Base-by-base conservation (phyloP, 768 basidiomycete species). In the Chiua virens region DNA sequence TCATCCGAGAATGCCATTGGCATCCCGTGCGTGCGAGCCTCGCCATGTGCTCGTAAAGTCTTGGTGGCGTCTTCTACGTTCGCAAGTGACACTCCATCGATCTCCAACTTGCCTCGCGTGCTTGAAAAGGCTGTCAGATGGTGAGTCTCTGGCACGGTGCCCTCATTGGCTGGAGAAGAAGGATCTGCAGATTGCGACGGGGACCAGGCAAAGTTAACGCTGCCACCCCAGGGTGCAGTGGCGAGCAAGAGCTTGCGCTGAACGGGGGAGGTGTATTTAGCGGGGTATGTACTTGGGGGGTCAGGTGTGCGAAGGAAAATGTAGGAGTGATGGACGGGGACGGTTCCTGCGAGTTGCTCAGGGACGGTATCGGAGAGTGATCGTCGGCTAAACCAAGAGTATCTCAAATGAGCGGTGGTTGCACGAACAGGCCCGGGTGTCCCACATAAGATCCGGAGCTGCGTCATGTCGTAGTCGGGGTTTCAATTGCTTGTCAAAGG, bases 121-220 rank as follows among this genome's bases (percentile, higher is more conserved):
- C 55, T 50, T 13, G 82, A 81, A 59, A 86, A 87, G 4, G 80
- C 80, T 0, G 79, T 81, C 20, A 78, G 75, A 35, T 65, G 62
- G 41, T 74, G 73, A 7, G 60, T 50, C 28, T 59, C 56, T 18
- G 42, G 15, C 4, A 15, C 34, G 14, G 34, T 30, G 22, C 54
- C 43, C 6, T 52, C 55, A 38, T 54, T 63, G 42, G 15, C 14
- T 2, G 28, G 45, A 39, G 41, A 10, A 3, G 17, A 46, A 14
- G 59, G 42, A 36, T 58, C 53, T n/a, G 45, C 47, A 8, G 56
- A 53, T 36, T 65, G 59, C 17, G 53, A 65, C 15, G 65, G 67
- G 21, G 74, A 69, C 80, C 80, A 86, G 17, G 79, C 74, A 60
- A 85, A 82, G 64, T 87, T 88, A 55, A 84, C 80, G 3, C 77